These are phyloP conservation scores for Coniochaeta ligniaria DNA, from an alignment of 2,329 filamentous ascomycete species.

Conservation along the genomic window DNA sequence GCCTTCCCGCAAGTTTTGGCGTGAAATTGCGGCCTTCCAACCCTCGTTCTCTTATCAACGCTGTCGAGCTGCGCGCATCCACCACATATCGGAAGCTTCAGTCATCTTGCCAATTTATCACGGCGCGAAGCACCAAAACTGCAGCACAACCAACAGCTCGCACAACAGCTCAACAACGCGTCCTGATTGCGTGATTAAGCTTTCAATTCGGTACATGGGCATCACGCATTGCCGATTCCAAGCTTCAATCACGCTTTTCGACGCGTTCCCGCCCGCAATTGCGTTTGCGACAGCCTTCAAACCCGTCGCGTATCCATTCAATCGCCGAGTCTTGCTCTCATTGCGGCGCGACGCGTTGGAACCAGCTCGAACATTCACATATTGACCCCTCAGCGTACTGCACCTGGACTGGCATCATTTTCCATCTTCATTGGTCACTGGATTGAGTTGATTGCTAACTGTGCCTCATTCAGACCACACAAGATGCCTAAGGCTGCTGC, in stretches of 20 bases:
- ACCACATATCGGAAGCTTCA: background rate
- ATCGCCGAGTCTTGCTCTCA: background rate
- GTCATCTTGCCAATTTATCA: background rate
- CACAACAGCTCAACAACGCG: conserved; percentile 10
- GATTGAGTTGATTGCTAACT: background rate
- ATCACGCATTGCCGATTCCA: conserved; percentile 16
- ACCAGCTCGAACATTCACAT: background rate
- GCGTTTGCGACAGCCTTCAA: conserved; percentile 23
- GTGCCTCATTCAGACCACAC: conserved; percentile 18
- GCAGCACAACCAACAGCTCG: background rate
- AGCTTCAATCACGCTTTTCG: conserved; percentile 26
- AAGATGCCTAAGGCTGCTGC: conserved; percentile 54
- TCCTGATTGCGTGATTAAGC: background rate
- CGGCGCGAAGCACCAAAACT: background rate
- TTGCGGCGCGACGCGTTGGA: background rate
- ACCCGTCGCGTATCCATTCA: too few relatives aligned
- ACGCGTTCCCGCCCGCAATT: conserved; percentile 27
- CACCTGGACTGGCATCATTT: background rate
- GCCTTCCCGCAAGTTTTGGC: background rate
- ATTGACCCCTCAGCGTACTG: background rate
- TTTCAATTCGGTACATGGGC: conserved; percentile 27
- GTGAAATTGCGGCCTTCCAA: background rate
- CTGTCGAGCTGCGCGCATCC: conserved; percentile 1
- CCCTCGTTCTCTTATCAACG: background rate
- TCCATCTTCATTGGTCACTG: background rate